phyloP scores from a whole-genome alignment of 2,329 filamentous ascomycete species.

The Xylaria sp. region DNA sequence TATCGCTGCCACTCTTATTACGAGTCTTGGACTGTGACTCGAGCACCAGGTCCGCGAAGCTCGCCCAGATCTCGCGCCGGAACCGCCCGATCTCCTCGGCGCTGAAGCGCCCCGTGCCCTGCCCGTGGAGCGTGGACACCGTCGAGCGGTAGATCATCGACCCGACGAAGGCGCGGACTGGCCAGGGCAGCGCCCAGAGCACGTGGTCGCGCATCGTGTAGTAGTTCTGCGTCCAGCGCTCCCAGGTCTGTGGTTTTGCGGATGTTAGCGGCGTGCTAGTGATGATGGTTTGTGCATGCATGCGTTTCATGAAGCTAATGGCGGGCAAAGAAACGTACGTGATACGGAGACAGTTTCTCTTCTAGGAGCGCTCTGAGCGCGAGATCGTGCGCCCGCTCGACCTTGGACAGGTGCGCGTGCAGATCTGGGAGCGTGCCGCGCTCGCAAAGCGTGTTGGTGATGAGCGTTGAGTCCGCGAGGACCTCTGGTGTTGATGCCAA shows the following conservation, averaged over 20 bases:
- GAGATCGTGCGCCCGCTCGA: slow-evolving; percentile 54
- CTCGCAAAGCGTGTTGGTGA: slow-evolving; percentile 53
- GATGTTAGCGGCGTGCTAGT: neutral
- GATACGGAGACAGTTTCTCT: slow-evolving; percentile 65
- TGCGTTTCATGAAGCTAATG: neutral
- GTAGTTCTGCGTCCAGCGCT: slow-evolving; percentile 66
- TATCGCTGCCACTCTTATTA: neutral
- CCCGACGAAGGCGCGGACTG: slow-evolving; percentile 57
- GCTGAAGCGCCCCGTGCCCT: slow-evolving; percentile 60
- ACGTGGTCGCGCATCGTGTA: slow-evolving; percentile 60
- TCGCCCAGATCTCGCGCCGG: slow-evolving; percentile 59
- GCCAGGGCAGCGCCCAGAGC: slow-evolving; percentile 57
- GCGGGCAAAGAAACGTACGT: slow-evolving; percentile 47
- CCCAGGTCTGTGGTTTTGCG: slow-evolving; percentile 45
- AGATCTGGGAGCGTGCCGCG: slow-evolving; percentile 53
- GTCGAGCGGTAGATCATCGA: slow-evolving; percentile 52
- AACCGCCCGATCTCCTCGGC: slow-evolving; percentile 54
- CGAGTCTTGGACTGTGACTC: slow-evolving; percentile 35
- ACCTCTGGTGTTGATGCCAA: slow-evolving; percentile 11
- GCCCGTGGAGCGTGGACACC: slow-evolving; percentile 55
- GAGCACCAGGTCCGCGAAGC: slow-evolving; percentile 52
- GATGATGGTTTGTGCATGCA: neutral
- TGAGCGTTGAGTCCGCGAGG: slow-evolving; percentile 62
- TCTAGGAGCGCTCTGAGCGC: slow-evolving; percentile 61
- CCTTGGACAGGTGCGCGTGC: slow-evolving; percentile 49